These are phyloP conservation scores for Saccharomyces hybrid DNA, from an alignment of 1,139 yeast genomes.

Conservation along the genomic window DNA sequence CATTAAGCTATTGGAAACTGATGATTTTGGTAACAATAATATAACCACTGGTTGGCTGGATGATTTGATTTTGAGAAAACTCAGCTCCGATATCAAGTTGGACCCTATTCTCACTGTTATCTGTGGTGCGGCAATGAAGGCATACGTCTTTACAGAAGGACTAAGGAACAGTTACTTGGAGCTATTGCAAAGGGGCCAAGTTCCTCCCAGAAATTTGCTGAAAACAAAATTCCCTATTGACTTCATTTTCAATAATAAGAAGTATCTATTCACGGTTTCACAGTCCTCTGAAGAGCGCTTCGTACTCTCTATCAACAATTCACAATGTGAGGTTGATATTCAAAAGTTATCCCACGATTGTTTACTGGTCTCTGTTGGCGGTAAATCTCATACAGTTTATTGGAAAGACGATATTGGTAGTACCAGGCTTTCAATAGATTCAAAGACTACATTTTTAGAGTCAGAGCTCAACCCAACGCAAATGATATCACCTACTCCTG, in stretches of 20 bases:
- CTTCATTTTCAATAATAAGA: constrained; percentile 87
- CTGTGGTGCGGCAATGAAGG: constrained; percentile 96
- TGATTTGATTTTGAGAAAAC: constrained; percentile 82
- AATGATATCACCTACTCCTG: constrained; percentile 96
- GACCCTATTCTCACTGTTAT: constrained; percentile 83
- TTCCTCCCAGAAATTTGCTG: constrained; percentile 70
- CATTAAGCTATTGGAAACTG: constrained; percentile 89
- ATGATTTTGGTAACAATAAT: constrained; percentile 91
- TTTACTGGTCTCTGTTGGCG: constrained; percentile 74
- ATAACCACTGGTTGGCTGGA: constrained; percentile 99
- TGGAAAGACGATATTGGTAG: constrained; percentile 98
- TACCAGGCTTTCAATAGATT: constrained; percentile 87
- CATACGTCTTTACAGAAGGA: constrained; percentile 71
- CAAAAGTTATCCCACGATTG: constrained; percentile 92
- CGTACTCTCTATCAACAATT: constrained; percentile 87
- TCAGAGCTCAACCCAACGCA: constrained; percentile 97
- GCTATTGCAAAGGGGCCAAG: constrained; percentile 92
- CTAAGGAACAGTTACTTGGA: constrained; percentile 59
- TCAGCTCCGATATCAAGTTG: constrained; percentile 88
- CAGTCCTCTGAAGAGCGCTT: constrained; percentile 78
- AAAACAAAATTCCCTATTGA: constrained; percentile 88
- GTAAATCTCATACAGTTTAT: constrained; percentile 89
- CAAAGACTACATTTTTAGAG: constrained; percentile 88
- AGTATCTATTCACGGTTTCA: constrained; percentile 92
- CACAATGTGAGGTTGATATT: constrained; percentile 80